Base-by-base conservation (phyloP, 2,329 filamentous ascomycete genomes). In the Monilinia vaccinii-corymbosi region DNA sequence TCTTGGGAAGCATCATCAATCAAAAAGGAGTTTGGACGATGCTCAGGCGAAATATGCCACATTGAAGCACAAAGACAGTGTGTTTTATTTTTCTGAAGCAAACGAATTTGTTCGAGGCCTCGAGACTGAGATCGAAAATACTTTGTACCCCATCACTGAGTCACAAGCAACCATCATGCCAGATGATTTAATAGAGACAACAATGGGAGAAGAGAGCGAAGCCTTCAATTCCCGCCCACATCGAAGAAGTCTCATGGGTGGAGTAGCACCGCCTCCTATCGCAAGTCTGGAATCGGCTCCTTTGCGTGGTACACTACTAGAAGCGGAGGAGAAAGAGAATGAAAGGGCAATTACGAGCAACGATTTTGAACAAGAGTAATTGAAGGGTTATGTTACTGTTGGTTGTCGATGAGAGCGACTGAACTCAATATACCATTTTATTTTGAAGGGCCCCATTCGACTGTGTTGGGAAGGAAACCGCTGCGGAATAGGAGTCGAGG, bases 1-100 rank as follows among this genome's bases (percentile, higher is more conserved):
- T 55, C 82, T 92, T 63, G 84, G 82, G 38, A 92, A 93, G 70
- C 84, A 85, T 57, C 82, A 88, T 16, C 88, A 95, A 69, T 89
- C 91, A 0, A 88, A 90, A 65, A 81, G 83, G 61, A 90, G 89
- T 64, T 79, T 97, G 1, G 84, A 88, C 52, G 84, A 88, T 65
- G 89, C 89, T 3, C 74, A 77, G 32, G 75, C 72, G 52, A 80
- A 78, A 67, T 86, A 85, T 69, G 75, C 76, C 8, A 73, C 76
- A 14, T 71, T 84, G 23, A 75, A 77, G 2, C 73, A 77, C 52
- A 76, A 78, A 55, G 75, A 79, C 16, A 82, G 80, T 31, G 77
- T 85, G 49, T 72, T 76, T 58, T 75, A 76, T 34, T 86, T 84
- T 62, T 69, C 65, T 0, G 68, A 71, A 11, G 83, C 84, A 0